Conservation (phyloP, 2,329 filamentous ascomycete species). For the Pseudopithomyces chartarum region DNA sequence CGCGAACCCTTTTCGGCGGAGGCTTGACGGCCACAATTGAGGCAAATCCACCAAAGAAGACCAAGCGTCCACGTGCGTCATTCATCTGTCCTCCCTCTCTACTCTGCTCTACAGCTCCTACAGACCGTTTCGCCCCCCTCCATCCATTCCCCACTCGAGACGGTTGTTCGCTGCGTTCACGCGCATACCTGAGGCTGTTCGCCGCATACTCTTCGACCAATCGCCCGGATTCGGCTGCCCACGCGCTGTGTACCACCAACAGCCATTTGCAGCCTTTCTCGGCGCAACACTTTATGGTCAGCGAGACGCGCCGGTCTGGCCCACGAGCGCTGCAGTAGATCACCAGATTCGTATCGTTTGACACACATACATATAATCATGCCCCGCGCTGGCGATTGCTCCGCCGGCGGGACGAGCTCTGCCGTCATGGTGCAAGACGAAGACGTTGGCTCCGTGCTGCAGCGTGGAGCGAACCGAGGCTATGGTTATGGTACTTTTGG, state of each 20-base stretch:
- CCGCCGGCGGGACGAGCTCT: slow-evolving; percentile 25
- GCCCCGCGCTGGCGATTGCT: slow-evolving; percentile 10
- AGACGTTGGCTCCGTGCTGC: slow-evolving; percentile 47
- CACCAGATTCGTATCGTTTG: no score
- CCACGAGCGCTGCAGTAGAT: slow-evolving; percentile 8
- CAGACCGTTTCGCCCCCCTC: neutral
- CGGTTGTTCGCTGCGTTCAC: neutral
- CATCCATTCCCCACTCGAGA: slow-evolving; percentile 1
- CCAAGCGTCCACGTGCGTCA: slow-evolving; percentile 5
- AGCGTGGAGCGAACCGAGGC: slow-evolving; percentile 31
- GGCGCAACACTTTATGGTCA: slow-evolving; percentile 3
- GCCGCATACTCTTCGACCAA: neutral
- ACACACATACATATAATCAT: slow-evolving; percentile 15
- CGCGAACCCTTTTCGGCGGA: neutral
- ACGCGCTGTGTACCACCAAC: neutral
- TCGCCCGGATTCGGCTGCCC: slow-evolving; percentile 5
- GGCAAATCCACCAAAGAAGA: neutral
- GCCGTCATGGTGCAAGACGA: slow-evolving; percentile 41
- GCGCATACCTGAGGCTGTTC: neutral
- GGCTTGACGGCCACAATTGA: neutral
- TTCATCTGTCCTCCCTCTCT: neutral
- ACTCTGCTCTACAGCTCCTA: no score
- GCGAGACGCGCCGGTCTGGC: neutral
- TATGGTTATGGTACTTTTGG: slow-evolving; percentile 46
- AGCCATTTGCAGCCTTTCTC: neutral